Percentiles rank a stretch among this genome's conserved stretches.
Conservation (phyloP, 1,284 basidiomycete genomes). For the Irpex rosettiformis region DNA sequence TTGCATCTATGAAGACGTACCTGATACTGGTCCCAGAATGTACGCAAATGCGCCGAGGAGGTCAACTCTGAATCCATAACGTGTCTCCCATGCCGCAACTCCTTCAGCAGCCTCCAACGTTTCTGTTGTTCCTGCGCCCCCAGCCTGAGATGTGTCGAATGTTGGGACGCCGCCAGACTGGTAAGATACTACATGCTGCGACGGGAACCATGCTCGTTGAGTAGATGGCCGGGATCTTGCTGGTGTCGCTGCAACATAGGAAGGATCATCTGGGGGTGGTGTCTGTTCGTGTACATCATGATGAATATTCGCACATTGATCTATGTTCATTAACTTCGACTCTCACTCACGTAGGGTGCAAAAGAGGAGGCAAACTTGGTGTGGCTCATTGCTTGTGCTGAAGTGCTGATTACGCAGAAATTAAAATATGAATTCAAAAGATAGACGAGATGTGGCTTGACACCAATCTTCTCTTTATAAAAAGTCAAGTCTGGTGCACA, state of each 20-base stretch:
- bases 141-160: slow-evolving; percentile 45
- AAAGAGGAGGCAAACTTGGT: slow-evolving; percentile 37
- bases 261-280: slow-evolving; percentile 57
- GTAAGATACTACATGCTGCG: slow-evolving; percentile 46
- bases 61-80: slow-evolving; percentile 69
- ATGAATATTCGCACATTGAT: background rate
- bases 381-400: slow-evolving; percentile 22
- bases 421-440: background rate
- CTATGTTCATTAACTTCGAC: background rate
- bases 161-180: slow-evolving; percentile 69
- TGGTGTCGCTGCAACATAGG: slow-evolving; percentile 20
- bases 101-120: slow-evolving; percentile 47
- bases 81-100: slow-evolving; percentile 69
- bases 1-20: slow-evolving; percentile 37
- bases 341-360: slow-evolving; percentile 48
- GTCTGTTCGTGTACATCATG: slow-evolving; percentile 32
- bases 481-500: background rate
- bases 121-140: slow-evolving; percentile 35
- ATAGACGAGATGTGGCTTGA: too few relatives aligned
- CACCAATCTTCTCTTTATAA: too few relatives aligned
- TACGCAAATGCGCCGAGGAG: slow-evolving; percentile 68
- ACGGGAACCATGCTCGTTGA: slow-evolving; percentile 55
- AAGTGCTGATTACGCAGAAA: background rate
- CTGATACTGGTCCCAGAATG: slow-evolving; percentile 70
- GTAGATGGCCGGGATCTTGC: slow-evolving; percentile 28